Evolutionary conservation across 768 basidiomycete genomes (phyloP).

Genomic region (Mycena floridula): DNA sequence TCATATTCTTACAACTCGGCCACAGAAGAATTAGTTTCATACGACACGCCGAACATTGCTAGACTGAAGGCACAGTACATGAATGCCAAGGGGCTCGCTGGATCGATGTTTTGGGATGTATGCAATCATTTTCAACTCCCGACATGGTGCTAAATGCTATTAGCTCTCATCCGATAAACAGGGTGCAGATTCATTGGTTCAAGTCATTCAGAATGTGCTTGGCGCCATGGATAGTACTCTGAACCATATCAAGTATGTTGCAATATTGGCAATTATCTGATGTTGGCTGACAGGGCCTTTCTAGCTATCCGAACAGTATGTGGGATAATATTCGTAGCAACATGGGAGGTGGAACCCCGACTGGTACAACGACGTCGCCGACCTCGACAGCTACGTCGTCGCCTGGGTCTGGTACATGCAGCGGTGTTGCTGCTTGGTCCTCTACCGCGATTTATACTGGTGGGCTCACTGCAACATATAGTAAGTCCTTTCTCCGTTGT

Average conservation of each 20-base stretch:
- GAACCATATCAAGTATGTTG: conserved; percentile 45
- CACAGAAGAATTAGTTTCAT: conserved; percentile 66
- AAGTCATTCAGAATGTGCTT: conserved; percentile 37
- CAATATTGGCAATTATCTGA: not conserved
- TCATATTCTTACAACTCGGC: conserved; percentile 64
- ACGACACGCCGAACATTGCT: conserved; percentile 69
- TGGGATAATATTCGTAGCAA: conserved; percentile 67
- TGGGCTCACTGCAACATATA: not conserved
- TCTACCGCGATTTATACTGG: conserved; percentile 25
- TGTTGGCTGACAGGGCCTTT: not conserved
- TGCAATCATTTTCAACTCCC: conserved; percentile 13
- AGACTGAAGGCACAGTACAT: conserved; percentile 66
- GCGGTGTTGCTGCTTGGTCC: conserved; percentile 43
- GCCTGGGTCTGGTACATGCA: conserved; percentile 20
- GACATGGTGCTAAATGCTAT: too few species aligned
- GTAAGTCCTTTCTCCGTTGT: not conserved
- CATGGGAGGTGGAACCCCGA: conserved; percentile 36
- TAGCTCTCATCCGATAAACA: conserved; percentile 56
- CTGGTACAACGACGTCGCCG: conserved; percentile 15
- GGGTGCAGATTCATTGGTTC: conserved; percentile 53
- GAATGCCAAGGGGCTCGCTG: conserved; percentile 49
- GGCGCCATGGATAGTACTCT: conserved; percentile 54
- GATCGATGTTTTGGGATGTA: conserved; percentile 72
- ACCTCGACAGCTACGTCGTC: conserved; percentile 5
- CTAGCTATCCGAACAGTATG: conserved; percentile 52